Base-by-base conservation (phyloP, 208 protist species). In the Zelonia costaricensis region DNA sequence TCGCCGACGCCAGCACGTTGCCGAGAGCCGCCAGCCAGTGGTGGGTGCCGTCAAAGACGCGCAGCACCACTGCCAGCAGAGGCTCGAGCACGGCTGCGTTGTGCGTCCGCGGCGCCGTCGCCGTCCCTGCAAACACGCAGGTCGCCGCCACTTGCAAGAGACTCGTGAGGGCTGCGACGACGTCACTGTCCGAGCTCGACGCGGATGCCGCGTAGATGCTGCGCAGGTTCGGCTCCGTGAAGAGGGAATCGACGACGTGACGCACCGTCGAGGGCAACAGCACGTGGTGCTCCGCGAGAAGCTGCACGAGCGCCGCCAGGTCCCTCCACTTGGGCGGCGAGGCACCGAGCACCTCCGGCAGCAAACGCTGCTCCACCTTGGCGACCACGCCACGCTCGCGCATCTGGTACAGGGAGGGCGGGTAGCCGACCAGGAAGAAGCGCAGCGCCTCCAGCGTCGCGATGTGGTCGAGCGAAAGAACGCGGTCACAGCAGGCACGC, bases 381-480 rank as follows among this genome's bases (percentile, higher is more conserved):
- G 71, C 63, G 13, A 78, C 74, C 6, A 89, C 63, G 3, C 75
- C 54, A 6, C 33, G 30, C 23, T 75, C 73, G 38, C 82, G 66
- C 36, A 86, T 54, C 42, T 62, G 67, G 25, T 76, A 73, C 42
- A 92, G 62, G 0, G 69, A 77, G 10, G 69, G 56, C n/a, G 86
- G 81, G 52, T 85, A 85, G 28, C 72, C 49, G 9, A 57, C 25
- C 9, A 95, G 65, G 52, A 95, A 91, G 35, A 36, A 35, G 3
- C 68, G 63, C 15, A 95, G 74, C 30, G 77, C 61, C 1, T 76
- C 77, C 8, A 84, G 42, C 10, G 81, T 82, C 6, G 60, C 60
- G 36, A 95, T 82, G 16, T 46, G 60, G 9, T 89, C 81, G 9
- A 95, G 47, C 1, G 74, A 72, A 38, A 95, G 63, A 36, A 95